Evolutionary conservation across 208 protist species (phyloP).

Genomic region (Leishmania arabica): DNA sequence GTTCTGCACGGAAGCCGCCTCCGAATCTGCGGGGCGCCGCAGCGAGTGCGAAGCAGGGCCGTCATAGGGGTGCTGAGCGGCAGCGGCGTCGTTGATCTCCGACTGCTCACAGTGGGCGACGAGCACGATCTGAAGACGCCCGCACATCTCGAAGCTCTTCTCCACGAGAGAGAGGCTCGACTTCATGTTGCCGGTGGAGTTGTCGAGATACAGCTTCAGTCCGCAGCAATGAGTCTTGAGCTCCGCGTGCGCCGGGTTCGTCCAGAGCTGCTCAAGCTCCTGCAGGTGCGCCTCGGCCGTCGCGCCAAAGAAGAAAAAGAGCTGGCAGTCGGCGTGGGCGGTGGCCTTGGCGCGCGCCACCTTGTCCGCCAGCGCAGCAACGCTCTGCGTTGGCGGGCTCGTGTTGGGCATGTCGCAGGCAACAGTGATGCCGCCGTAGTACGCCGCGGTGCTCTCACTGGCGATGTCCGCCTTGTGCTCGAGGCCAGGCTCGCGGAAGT

Average conservation of each 20-base stretch:
- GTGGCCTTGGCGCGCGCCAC: slow-evolving; percentile 41
- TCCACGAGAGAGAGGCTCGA: slow-evolving; percentile 56
- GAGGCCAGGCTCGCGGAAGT: slow-evolving; percentile 93
- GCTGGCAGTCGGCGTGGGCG: slow-evolving; percentile 28
- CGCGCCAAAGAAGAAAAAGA: slow-evolving; percentile 88
- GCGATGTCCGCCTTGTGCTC: slow-evolving; percentile 94
- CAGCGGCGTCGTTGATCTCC: slow-evolving; percentile 68
- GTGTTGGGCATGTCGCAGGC: slow-evolving; percentile 92
- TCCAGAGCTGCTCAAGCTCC: slow-evolving; percentile 80
- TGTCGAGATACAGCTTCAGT: slow-evolving; percentile 89
- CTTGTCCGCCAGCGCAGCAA: slow-evolving; percentile 74
- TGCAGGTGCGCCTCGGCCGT: slow-evolving; percentile 62
- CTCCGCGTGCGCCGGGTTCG: slow-evolving; percentile 43
- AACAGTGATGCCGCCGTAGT: slow-evolving; percentile 87
- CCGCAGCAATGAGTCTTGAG: slow-evolving; percentile 70
- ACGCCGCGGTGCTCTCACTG: slow-evolving; percentile 87
- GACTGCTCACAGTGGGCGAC: slow-evolving; percentile 92
- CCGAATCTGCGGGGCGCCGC: slow-evolving; percentile 73
- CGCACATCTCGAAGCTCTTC: slow-evolving; percentile 79
- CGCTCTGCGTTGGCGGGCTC: slow-evolving; percentile 74
- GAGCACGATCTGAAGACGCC: slow-evolving; percentile 65
- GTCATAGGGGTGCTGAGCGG: slow-evolving; percentile 60
- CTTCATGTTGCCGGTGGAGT: slow-evolving; percentile 88
- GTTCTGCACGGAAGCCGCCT: slow-evolving; percentile 62
- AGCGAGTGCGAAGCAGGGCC: slow-evolving; percentile 71